phyloP scores from a whole-genome alignment of 148 eudicot genomes.

The Amaranthus hypochondriacus region DNA sequence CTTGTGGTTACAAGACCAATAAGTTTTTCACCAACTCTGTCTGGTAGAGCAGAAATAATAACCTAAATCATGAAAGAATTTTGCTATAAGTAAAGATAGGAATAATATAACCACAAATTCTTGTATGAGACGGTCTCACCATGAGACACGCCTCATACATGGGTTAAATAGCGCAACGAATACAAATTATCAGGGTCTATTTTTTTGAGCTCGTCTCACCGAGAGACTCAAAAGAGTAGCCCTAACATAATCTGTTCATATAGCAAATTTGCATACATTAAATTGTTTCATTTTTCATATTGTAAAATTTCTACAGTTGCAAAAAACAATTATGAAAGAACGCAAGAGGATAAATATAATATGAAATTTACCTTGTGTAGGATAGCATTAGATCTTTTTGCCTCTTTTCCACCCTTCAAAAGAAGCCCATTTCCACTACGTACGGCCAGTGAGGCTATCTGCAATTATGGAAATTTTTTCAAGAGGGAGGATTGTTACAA shows the following conservation, averaged over 20 bases:
- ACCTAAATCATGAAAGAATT: slow-evolving; percentile 36
- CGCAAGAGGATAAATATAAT: background rate
- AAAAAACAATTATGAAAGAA: too few relatives aligned
- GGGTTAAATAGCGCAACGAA: too few relatives aligned
- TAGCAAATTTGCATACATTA: too few relatives aligned
- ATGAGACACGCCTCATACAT: too few relatives aligned
- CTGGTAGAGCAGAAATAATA: slow-evolving; percentile 77
- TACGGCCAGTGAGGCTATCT: slow-evolving; percentile 94
- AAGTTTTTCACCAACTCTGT: slow-evolving; percentile 65
- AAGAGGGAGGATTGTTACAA: background rate
- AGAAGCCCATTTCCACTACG: slow-evolving; percentile 93
- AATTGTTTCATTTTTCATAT: too few relatives aligned
- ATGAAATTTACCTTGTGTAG: slow-evolving; percentile 63
- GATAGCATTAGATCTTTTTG: slow-evolving; percentile 73
- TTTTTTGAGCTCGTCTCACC: too few relatives aligned
- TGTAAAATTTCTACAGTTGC: too few relatives aligned
- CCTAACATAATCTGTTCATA: too few relatives aligned
- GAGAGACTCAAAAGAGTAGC: too few relatives aligned
- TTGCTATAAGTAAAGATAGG: background rate
- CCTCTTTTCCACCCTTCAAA: slow-evolving; percentile 96
- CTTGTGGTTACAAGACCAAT: slow-evolving; percentile 89
- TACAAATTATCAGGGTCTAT: too few relatives aligned
- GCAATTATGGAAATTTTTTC: slow-evolving; percentile 4
- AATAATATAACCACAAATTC: too few relatives aligned
- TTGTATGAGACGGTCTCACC: too few relatives aligned